These are phyloP conservation scores for Otatea glauca DNA, from an alignment of 176 grass and related monocot species.

Conservation along the genomic window DNA sequence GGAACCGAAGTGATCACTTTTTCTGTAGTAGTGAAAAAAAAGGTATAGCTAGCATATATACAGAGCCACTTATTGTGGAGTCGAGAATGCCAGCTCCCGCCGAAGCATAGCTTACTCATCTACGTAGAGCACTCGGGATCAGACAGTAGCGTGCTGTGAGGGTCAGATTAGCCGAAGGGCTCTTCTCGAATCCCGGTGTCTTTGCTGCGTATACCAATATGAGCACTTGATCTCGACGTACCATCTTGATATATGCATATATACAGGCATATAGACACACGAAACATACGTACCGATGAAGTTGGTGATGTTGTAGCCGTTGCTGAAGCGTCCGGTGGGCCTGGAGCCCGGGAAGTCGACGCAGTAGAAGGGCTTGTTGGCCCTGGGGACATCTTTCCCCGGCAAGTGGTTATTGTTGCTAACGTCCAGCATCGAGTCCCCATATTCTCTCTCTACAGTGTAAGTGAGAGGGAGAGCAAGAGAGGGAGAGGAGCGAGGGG, in stretches of 20 bases:
- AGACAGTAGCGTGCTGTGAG: neutral
- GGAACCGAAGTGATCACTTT: no score
- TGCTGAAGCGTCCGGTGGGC: constrained; percentile 68
- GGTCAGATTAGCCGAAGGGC: constrained; percentile 41
- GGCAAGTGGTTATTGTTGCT: constrained; percentile 58
- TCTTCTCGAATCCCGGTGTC: constrained; percentile 37
- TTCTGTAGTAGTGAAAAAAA: no score
- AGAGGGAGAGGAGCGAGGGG: no score
- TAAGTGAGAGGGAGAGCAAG: no score
- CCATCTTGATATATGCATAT: no score
- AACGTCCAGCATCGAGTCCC: constrained; percentile 52
- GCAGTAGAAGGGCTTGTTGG: constrained; percentile 50
- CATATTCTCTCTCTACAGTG: no score
- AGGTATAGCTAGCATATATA: no score
- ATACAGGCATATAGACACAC: no score
- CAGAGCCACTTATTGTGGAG: constrained; percentile 30
- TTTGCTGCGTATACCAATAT: constrained; percentile 15
- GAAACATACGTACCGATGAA: constrained; percentile 38
- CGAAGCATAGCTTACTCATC: constrained; percentile 49
- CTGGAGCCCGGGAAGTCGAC: constrained; percentile 45
- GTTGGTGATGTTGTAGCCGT: constrained; percentile 57
- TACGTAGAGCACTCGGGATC: neutral
- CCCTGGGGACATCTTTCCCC: constrained; percentile 34
- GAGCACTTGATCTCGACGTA: no score
- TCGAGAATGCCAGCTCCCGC: constrained; percentile 51